Evolutionary conservation across 164 flowering plant genomes (phyloP), one percentile per base, ranked within the genome.

Genomic region (Annona cherimola): DNA sequence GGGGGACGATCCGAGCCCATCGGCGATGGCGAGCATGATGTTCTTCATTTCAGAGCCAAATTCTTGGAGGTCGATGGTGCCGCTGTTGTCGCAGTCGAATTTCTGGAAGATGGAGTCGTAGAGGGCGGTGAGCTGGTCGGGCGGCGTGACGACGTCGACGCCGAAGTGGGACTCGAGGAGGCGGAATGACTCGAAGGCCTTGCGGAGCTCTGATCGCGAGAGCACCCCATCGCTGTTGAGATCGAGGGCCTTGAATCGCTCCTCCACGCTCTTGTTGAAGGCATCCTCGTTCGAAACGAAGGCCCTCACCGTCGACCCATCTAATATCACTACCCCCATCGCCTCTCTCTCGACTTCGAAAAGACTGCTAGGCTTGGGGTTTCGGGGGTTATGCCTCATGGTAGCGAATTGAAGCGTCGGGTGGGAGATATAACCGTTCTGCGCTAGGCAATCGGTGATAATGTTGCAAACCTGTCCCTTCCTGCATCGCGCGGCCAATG

Each of bases 11-110:
- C 98, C 98, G 16, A 91, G 83, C 0, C 98, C 98, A 20, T 91
- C 95, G 12, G 98, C 98, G 4, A 93, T 83, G 4, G 93, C 97
- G 3, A 90, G 83, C 97, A 93, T 73, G 66, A 93, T 93, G 78
- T 86, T 84, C 90, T 82, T 86, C 84, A 88, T 86, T 89, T 91
- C 96, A 0, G 78, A 44, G 68, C 83, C 64, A 78, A 89, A 93
- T 83, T 93, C 98, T 61, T 80, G 80, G 62, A 76, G 77, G 65
- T 93, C 98, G 5, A 93, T 83, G n/a, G 86, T 83, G 2, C 90
- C 94, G 75, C 79, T 91, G 9, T 62, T 74, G 66, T 93, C 98
- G 68, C 75, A 61, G 74, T 93, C 98, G 73, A 93, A 91, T 59
- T 75, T 77, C 16, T 86, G 89, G 76, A 93, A 91, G 69, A 93